Conservation (phyloP, 805 yeast species). For the Pichia californica region DNA sequence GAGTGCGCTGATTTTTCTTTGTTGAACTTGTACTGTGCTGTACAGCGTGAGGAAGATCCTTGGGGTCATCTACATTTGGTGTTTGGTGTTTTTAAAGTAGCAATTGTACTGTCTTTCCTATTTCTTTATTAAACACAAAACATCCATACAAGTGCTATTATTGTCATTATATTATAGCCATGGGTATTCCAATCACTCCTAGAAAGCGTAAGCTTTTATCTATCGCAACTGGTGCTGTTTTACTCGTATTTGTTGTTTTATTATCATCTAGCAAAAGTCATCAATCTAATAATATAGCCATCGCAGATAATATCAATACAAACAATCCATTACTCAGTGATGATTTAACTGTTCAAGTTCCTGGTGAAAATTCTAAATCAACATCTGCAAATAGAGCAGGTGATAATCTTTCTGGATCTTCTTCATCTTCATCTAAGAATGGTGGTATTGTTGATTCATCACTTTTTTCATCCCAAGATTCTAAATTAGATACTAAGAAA, state of each 20-base stretch:
- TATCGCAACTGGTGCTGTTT: conserved; percentile 34
- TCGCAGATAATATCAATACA: neutral
- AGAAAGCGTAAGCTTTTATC: conserved; percentile 37
- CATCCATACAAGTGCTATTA: no score
- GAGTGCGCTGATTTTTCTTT: no score
- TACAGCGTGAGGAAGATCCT: no score
- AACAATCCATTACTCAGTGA: neutral
- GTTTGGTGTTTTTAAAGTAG: no score
- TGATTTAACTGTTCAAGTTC: conserved; percentile 1
- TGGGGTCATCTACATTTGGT: no score
- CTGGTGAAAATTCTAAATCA: neutral
- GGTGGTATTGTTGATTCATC: no score
- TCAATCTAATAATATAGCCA: neutral
- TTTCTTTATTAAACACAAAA: no score
- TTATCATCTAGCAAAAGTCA: neutral
- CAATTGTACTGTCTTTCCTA: no score
- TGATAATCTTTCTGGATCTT: neutral
- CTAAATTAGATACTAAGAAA: conserved; percentile 14
- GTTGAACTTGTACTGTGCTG: no score
- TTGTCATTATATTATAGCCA: no score
- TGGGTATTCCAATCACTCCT: conserved; percentile 12
- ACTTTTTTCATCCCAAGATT: neutral
- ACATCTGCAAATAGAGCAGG: neutral
- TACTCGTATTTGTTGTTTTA: conserved; percentile 28
- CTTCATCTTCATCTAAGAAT: no score